A percentile compares a stretch with the other conserved stretches of the same genome.
Evolutionary conservation across 371 early-diverging fungal species (phyloP).

Genomic region (Mortierella sp.): DNA sequence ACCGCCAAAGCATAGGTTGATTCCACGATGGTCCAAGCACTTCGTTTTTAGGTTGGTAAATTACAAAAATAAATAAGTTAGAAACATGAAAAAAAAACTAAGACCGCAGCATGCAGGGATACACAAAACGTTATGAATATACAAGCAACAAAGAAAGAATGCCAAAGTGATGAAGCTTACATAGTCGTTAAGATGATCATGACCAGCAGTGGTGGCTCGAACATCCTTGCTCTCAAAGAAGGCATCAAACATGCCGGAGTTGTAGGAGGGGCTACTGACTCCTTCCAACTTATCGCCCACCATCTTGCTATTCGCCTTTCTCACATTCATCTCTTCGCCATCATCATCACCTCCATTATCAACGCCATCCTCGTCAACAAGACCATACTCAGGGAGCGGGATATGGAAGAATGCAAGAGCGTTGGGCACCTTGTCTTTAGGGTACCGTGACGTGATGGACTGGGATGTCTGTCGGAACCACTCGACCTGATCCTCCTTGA

Average conservation of each 20-base stretch:
- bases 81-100: not conserved
- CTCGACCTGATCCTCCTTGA: conserved; percentile 65
- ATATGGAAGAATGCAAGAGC: conserved; percentile 69
- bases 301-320: conserved; percentile 13
- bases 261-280: conserved; percentile 56
- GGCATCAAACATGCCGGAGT: conserved; percentile 57
- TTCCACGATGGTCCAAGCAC: conserved; percentile 62
- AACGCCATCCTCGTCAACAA: conserved; percentile 47
- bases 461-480: conserved; percentile 61
- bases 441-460: conserved; percentile 39
- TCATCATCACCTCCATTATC: conserved; percentile 19
- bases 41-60: not conserved
- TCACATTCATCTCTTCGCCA: not conserved
- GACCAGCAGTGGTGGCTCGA: conserved; percentile 60
- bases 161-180: conserved; percentile 24
- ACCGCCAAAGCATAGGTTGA: conserved; percentile 68
- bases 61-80: not conserved
- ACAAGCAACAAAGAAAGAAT: not conserved
- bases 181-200: conserved; percentile 70
- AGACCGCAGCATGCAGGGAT: not conserved
- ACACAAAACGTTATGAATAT: not conserved
- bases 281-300: conserved; percentile 63
- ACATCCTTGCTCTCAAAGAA: conserved; percentile 51
- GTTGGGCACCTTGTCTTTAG: conserved; percentile 53
- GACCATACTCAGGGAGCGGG: conserved; percentile 61